Evolutionary conservation across 192 early-diverging fungal genomes (phyloP).

Genomic region (Coemansia umbellata): DNA sequence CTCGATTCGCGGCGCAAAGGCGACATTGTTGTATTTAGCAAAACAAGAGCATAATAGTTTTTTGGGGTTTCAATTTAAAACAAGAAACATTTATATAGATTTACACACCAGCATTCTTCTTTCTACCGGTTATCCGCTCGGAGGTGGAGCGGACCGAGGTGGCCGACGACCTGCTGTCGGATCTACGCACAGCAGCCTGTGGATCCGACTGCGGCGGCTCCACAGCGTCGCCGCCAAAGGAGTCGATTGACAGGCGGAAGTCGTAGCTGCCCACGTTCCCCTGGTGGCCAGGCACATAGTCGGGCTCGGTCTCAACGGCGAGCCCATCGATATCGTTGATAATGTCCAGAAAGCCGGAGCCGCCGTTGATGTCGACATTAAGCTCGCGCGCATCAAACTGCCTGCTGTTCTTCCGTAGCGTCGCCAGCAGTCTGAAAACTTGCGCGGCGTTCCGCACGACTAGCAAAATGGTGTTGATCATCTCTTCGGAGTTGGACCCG

Average conservation of each 20-base stretch:
- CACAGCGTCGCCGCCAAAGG: conserved; percentile 9
- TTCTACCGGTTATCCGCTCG: conserved; percentile 25
- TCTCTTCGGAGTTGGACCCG: conserved; percentile 60
- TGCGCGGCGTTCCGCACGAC: conserved; percentile 73
- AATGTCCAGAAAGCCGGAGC: conserved; percentile 30
- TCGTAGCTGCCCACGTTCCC: conserved; percentile 8
- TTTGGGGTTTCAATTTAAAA: background rate
- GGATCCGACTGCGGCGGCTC: conserved; percentile 1
- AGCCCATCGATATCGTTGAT: conserved; percentile 41
- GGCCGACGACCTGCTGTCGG: conserved; percentile 40
- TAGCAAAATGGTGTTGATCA: conserved; percentile 67
- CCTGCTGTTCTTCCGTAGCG: conserved; percentile 56
- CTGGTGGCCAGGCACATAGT: conserved; percentile 2
- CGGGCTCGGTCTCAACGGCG: conserved; percentile 11
- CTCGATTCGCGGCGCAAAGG: conserved; percentile 74
- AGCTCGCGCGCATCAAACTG: conserved; percentile 30
- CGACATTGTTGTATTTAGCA: conserved; percentile 77
- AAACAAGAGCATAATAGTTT: background rate
- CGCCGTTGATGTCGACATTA: conserved; percentile 26
- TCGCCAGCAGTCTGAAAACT: conserved; percentile 62
- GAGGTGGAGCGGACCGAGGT: conserved; percentile 24
- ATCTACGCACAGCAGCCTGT: conserved; percentile 3
- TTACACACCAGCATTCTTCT: conserved; percentile 1
- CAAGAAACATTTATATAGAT: background rate
- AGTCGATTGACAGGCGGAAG: conserved; percentile 47